Evolutionary conservation across 1,139 yeast genomes (phyloP).

Genomic region (Hanseniaspora sp.): DNA sequence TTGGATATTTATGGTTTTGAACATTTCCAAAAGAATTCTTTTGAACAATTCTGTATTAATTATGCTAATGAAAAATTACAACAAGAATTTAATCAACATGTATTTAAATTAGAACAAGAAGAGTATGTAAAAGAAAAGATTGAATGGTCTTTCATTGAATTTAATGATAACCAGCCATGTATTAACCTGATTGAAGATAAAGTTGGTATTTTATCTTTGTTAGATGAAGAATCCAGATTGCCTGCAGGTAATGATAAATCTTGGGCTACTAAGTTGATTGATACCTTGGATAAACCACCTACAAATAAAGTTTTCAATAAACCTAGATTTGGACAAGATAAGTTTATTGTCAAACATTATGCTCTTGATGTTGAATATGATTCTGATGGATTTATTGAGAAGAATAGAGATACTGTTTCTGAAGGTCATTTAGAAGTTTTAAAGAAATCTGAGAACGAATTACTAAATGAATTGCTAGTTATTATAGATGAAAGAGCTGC

Average conservation of each 20-base stretch:
- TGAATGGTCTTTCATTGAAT: constrained; percentile 94
- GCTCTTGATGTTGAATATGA: constrained; percentile 92
- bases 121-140: constrained; percentile 86
- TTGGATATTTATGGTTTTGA: constrained; percentile 96
- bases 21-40: constrained; percentile 85
- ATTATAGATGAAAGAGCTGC: constrained; percentile 52
- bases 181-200: constrained; percentile 84
- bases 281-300: constrained; percentile 70
- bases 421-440: constrained; percentile 87
- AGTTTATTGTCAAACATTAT: constrained; percentile 84
- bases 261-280: constrained; percentile 84
- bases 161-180: constrained; percentile 95
- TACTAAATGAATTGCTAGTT: constrained; percentile 52
- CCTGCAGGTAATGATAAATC: constrained; percentile 92
- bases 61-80: constrained; percentile 96
- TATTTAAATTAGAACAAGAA: constrained; percentile 91
- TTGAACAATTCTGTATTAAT: constrained; percentile 95
- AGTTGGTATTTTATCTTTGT: constrained; percentile 72
- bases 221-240: constrained; percentile 90
- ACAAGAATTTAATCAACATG: constrained; percentile 96
- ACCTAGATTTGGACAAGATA: constrained; percentile 88
- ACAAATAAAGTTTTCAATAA: constrained; percentile 73
- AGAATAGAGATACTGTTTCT: constrained; percentile 93
- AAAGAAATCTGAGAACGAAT: constrained; percentile 53
- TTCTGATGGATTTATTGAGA: constrained; percentile 89